Conservation (phyloP, 2,329 filamentous ascomycete genomes). For the Leptographium flavum region DNA sequence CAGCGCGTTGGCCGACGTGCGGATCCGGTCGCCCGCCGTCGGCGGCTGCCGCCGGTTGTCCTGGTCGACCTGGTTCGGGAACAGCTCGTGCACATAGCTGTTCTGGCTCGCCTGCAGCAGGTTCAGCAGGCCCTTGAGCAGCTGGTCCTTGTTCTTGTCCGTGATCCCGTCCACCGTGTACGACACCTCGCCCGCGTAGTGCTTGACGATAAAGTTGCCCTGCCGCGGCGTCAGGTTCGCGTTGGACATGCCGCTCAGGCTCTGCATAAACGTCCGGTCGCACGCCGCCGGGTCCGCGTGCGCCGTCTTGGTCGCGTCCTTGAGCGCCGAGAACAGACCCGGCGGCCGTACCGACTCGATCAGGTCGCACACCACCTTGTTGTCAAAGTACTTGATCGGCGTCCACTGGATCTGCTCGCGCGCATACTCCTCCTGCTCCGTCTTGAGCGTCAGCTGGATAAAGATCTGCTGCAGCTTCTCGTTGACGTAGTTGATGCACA, state of each 20-base stretch:
- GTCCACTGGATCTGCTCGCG: conserved; percentile 97
- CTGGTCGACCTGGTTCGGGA: conserved; percentile 86
- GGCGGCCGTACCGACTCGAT: conserved; percentile 86
- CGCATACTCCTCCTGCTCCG: conserved; percentile 95
- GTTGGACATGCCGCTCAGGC: conserved; percentile 81
- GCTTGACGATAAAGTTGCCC: conserved; percentile 95
- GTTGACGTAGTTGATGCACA: conserved; percentile 99
- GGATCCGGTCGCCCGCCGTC: conserved; percentile 92
- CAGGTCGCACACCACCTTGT: conserved; percentile 95
- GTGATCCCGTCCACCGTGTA: conserved; percentile 96
- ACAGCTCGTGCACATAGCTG: conserved; percentile 71
- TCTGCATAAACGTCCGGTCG: conserved; percentile 89
- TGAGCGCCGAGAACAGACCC: conserved; percentile 88
- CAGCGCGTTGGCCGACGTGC: conserved; percentile 82
- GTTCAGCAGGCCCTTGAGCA: conserved; percentile 85
- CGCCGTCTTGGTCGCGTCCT: conserved; percentile 96
- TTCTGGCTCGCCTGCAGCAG: conserved; percentile 76
- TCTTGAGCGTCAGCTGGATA: conserved; percentile 90
- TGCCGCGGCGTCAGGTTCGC: conserved; percentile 83
- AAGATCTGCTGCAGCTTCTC: conserved; percentile 99
- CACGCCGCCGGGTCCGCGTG: conserved; percentile 90
- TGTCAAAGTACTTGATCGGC: conserved; percentile 98
- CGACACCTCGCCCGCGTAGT: conserved; percentile 92
- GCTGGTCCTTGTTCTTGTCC: conserved; percentile 97
- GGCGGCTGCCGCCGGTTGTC: conserved; percentile 91